These are phyloP conservation scores for Penicillium angulare DNA, from an alignment of 495 filamentous ascomycete genomes.

Conservation along the genomic window DNA sequence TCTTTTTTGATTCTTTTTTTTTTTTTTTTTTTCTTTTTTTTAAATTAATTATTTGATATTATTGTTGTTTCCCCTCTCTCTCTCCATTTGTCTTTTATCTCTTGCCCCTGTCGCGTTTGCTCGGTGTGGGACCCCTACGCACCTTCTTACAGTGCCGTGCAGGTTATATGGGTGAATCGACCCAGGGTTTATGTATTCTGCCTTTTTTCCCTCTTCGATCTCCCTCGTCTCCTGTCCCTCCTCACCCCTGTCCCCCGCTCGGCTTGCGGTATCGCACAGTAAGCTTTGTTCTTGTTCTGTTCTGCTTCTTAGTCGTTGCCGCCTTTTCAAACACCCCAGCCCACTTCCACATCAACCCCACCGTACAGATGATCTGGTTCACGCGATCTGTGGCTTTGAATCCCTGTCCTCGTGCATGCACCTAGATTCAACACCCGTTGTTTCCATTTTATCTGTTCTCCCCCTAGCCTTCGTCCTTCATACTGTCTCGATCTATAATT, in stretches of 20 bases:
- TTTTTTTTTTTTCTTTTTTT: slow-evolving; percentile 8
- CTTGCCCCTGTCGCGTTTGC: slow-evolving; percentile 5
- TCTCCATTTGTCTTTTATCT: not conserved
- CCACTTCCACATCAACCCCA: not conserved
- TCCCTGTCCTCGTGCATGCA: not conserved
- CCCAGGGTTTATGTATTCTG: slow-evolving; percentile 1
- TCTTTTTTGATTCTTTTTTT: slow-evolving; percentile 3
- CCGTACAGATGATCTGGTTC: not conserved
- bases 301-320: too few relatives aligned
- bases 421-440: not conserved
- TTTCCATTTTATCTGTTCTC: not conserved
- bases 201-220: not conserved
- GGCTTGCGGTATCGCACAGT: not conserved
- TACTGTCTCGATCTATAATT: slow-evolving; percentile 6
- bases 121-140: slow-evolving; percentile 2
- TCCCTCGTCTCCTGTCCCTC: not conserved
- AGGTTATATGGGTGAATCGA: slow-evolving; percentile 13
- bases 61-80: too few relatives aligned
- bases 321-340: too few relatives aligned
- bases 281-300: not conserved
- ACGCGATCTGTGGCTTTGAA: not conserved
- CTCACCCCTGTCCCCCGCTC: not conserved
- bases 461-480: not conserved
- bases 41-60: too few relatives aligned
- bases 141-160: slow-evolving; percentile 3